Evolutionary conservation across 2,329 filamentous ascomycete species (phyloP), one percentile per base, ranked within the genome.

Genomic region (Penicillium glabrum): DNA sequence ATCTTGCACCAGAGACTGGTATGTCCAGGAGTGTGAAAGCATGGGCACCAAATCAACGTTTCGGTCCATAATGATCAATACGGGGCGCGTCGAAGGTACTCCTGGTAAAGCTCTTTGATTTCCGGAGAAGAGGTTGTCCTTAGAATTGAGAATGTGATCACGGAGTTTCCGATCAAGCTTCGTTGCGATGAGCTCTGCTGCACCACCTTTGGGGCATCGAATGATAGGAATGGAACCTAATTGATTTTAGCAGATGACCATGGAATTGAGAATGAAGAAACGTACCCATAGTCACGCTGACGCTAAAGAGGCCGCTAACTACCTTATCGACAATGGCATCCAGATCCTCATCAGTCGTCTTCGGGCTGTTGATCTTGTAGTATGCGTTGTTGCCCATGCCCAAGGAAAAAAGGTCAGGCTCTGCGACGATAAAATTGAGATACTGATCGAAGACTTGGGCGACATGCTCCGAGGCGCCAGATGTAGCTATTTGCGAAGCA

Each of bases 31-130:
- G 76, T 99, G 95, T 14, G 93, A 97, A n/a, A 99, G 83, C 95
- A 99, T 98, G 2, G 95, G 93, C 62, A 96, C 91, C 52, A 99
- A 79, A 74, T 99, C 95, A 45, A 99, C 88, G 69, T 97, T 98
- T 65, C 95, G 88, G 75, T 99, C 95, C 47, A 98, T 88, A 51
- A 99, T 89, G 63, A 99, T 86, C 46, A 99, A 85, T 0, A 98
- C 91, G 0, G 96, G 95, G 48, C 96, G 82, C 24, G 91, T 90
- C 9, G 87, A 85, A 2, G 88, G 84, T 0, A 89, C 88, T 16
- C 84, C 82, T 1, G 82, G 74, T 7, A 82, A 77, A n/a, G 86
- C 81, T 59, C 89, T 83, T 51, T 87, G 82, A 56, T 75, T 78
- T 41, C 79, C 77, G 0, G 92, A 96, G 74, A 99, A 99, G 5